Base-by-base conservation (phyloP, 2,329 filamentous ascomycete species). In the Pseudogymnoascus sp. region DNA sequence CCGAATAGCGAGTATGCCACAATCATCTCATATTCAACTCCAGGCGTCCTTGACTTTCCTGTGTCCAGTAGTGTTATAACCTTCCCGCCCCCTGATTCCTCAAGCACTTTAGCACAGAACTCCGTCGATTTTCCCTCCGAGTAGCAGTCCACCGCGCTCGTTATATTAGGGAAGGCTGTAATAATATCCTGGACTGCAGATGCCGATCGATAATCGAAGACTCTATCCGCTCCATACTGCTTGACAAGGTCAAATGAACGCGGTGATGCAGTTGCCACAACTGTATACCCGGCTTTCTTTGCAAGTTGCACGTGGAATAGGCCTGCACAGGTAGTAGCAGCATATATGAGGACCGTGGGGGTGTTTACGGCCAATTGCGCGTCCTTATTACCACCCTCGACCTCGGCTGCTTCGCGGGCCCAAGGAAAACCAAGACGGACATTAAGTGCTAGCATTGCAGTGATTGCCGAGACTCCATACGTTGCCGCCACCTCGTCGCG, bases 191-290 rank as follows among this genome's bases (percentile, higher is more conserved):
- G 42, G 42, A 21, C 42, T 29, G 42, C 42, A 21, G 76, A 75
- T 0, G 77, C 73, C n/a, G 77, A 76, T 16, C 75, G 76, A 74
- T 84, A 84, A 71, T 83, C 77, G 67, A 82, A 82, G 11, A 76
- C 76, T 56, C 73, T 73, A 63, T 77, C 75, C 1, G 80, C 81
- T 21, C 82, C 82, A 10, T 80, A 72, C 2, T 68, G 71, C 64
- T 76, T 76, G 2, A 80, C 72, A 10, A 82, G 77, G 4, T 77
- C 74, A 69, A 79, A 80, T 70, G 82, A 82, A 62, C 72, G 74
- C 1, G 78, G 74, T 1, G 78, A 81, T 63, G 76, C 76, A 16
- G 78, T 81, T 6, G 78, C 74, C 53, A 80, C 70, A 42, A 82
- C 79, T 47, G 62, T 63, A 8, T 67, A 60, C 19, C 72, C 72